Evolutionary conservation across 768 basidiomycete species (phyloP).

Genomic region (Tricholomella constricta): DNA sequence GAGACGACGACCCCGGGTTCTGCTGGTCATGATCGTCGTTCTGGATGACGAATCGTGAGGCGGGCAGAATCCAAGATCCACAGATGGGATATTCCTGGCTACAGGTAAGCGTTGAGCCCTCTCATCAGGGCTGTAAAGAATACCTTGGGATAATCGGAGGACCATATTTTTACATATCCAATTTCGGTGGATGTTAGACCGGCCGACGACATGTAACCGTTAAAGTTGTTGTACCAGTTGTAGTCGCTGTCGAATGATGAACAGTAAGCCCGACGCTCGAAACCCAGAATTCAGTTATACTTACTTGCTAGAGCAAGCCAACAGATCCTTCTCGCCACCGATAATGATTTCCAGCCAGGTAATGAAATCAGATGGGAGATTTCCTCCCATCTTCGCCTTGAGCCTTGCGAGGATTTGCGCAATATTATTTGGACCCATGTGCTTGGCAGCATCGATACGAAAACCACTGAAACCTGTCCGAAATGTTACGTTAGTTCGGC

Average conservation of each 20-base stretch:
- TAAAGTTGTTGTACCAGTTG: slow-evolving; percentile 9
- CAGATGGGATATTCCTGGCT: slow-evolving; percentile 7
- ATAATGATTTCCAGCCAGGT: slow-evolving; percentile 7
- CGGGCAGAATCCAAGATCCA: slow-evolving; percentile 4
- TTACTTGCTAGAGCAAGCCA: slow-evolving; percentile 5
- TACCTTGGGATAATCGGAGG: slow-evolving; percentile 9
- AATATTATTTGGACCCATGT: slow-evolving; percentile 7
- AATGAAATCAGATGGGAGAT: slow-evolving; percentile 4
- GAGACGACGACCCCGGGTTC: slow-evolving; percentile 5
- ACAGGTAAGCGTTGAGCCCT: background rate
- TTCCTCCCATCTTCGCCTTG: slow-evolving; percentile 5
- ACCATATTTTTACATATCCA: slow-evolving; percentile 7
- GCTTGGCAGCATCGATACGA: slow-evolving; percentile 7
- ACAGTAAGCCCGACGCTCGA: background rate
- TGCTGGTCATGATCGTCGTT: slow-evolving; percentile 10
- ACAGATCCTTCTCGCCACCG: slow-evolving; percentile 4
- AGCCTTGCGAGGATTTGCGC: slow-evolving; percentile 5
- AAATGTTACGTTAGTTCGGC: background rate
- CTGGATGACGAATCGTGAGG: slow-evolving; percentile 7
- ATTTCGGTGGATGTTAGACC: slow-evolving; percentile 3
- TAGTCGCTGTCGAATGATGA: background rate
- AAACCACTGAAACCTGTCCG: slow-evolving; percentile 4
- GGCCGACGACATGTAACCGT: background rate
- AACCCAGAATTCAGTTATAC: background rate
- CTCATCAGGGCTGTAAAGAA: background rate